Conservation (phyloP, 495 filamentous ascomycete species). For the Talaromyces ruber region DNA sequence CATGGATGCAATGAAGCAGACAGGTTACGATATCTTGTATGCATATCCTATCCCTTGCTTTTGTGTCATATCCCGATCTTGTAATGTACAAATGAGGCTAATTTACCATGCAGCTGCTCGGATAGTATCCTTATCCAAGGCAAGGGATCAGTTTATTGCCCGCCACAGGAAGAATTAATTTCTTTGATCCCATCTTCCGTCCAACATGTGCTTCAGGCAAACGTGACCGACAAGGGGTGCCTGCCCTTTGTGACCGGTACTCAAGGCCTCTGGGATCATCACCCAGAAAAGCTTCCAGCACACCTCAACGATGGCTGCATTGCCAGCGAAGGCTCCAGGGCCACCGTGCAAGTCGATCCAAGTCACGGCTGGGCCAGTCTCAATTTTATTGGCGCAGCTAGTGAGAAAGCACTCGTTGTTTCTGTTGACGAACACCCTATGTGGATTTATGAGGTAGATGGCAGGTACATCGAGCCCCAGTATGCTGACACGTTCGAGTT, state of each 20-base stretch:
- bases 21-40: slow-evolving; percentile 7
- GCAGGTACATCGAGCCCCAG: slow-evolving; percentile 25
- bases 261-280: slow-evolving; percentile 19
- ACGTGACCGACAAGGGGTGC: slow-evolving; percentile 40
- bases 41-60: background rate
- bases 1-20: slow-evolving; percentile 15
- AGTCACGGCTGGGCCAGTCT: slow-evolving; percentile 33
- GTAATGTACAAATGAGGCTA: background rate
- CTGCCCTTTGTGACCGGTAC: slow-evolving; percentile 21
- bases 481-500: slow-evolving; percentile 19
- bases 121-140: slow-evolving; percentile 47
- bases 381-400: slow-evolving; percentile 36
- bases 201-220: slow-evolving; percentile 20
- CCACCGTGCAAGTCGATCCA: slow-evolving; percentile 27
- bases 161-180: slow-evolving; percentile 25
- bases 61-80: background rate
- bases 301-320: slow-evolving; percentile 30
- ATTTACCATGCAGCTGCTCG: slow-evolving; percentile 21
- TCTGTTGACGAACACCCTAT: slow-evolving; percentile 36
- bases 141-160: slow-evolving; percentile 41
- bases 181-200: slow-evolving; percentile 21
- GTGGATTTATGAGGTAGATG: slow-evolving; percentile 35
- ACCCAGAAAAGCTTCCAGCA: slow-evolving; percentile 26
- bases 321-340: slow-evolving; percentile 25
- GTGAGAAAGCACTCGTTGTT: slow-evolving; percentile 25